These are phyloP conservation scores for Endocarpon pusillum DNA, from an alignment of 495 filamentous ascomycete genomes.

Conservation along the genomic window DNA sequence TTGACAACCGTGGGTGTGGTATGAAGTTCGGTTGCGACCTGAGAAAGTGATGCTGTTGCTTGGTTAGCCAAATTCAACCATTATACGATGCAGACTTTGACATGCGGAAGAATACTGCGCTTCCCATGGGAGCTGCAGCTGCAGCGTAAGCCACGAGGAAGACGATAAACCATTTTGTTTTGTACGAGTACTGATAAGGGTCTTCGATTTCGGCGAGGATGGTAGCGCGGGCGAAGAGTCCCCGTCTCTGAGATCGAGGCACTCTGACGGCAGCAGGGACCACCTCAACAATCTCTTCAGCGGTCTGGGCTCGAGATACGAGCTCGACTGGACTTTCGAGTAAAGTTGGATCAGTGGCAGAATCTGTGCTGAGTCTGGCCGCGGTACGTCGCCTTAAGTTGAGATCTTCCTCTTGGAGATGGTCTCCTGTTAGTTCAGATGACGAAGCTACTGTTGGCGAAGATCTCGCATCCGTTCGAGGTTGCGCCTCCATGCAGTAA, in stretches of 20 bases:
- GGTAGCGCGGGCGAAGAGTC: conserved; percentile 53
- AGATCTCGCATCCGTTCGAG: too few relatives aligned
- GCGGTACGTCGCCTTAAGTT: too few relatives aligned
- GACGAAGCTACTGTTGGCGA: too few relatives aligned
- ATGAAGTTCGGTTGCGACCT: conserved; percentile 48
- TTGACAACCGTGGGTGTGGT: conserved; percentile 60
- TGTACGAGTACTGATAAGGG: conserved; percentile 52
- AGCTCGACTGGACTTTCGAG: too few relatives aligned
- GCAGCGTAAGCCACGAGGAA: conserved; percentile 60
- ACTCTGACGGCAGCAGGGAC: conserved; percentile 31
- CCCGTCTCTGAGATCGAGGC: conserved; percentile 50
- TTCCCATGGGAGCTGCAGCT: conserved; percentile 67
- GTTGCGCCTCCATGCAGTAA: too few relatives aligned
- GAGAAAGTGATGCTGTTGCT: conserved; percentile 45
- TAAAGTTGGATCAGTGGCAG: too few relatives aligned
- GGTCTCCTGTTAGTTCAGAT: too few relatives aligned
- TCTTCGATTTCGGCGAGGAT: conserved; percentile 70
- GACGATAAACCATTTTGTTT: conserved; percentile 76
- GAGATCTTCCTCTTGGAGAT: too few relatives aligned
- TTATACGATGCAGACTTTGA: conserved; percentile 3
- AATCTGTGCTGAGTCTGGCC: too few relatives aligned
- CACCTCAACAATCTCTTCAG: too few relatives aligned
- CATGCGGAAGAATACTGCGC: conserved; percentile 70
- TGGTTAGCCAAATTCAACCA: neutral
- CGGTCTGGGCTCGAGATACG: too few relatives aligned